Percentiles rank a stretch among this genome's conserved stretches.
phyloP scores from a whole-genome alignment of 352 stramenopile species.

The Globisporangium orthogonon region DNA sequence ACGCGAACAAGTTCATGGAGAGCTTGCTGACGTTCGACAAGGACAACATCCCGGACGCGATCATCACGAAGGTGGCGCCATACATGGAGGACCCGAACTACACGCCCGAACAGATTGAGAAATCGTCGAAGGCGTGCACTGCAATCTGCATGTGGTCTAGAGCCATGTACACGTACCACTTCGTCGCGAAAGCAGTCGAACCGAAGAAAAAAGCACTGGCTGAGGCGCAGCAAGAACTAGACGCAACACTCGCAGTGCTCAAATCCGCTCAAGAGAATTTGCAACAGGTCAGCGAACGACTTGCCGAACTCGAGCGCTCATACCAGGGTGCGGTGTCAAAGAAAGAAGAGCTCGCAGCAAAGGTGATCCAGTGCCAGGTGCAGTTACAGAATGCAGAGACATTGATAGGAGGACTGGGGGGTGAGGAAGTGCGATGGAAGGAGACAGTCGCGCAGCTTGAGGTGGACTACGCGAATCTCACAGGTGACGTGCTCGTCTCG shows the following conservation, averaged over 20 bases:
- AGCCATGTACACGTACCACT: slow-evolving; percentile 85
- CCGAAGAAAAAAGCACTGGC: slow-evolving; percentile 67
- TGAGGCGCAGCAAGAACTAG: slow-evolving; percentile 50
- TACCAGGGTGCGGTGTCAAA: slow-evolving; percentile 85
- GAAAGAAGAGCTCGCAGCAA: slow-evolving; percentile 87
- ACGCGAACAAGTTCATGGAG: slow-evolving; percentile 91
- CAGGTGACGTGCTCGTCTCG: slow-evolving; percentile 81
- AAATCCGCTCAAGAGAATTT: slow-evolving; percentile 56
- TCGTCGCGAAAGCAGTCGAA: slow-evolving; percentile 74
- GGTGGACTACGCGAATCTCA: slow-evolving; percentile 72
- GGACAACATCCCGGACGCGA: slow-evolving; percentile 90
- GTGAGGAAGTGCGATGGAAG: slow-evolving; percentile 82
- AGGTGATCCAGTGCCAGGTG: slow-evolving; percentile 88
- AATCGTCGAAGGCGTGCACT: slow-evolving; percentile 88
- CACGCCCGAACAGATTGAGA: slow-evolving; percentile 88
- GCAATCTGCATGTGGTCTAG: slow-evolving; percentile 89
- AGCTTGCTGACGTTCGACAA: slow-evolving; percentile 90
- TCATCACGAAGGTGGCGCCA: slow-evolving; percentile 72
- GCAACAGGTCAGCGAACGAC: slow-evolving; percentile 77
- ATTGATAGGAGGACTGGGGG: slow-evolving; percentile 77
- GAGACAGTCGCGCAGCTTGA: slow-evolving; percentile 71
- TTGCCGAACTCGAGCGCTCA: slow-evolving; percentile 79
- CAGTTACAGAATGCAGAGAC: slow-evolving; percentile 86
- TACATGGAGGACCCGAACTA: slow-evolving; percentile 91
- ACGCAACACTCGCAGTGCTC: slow-evolving; percentile 40